Evolutionary conservation across 495 filamentous ascomycete species (phyloP).

Genomic region (Echria macrotheca): DNA sequence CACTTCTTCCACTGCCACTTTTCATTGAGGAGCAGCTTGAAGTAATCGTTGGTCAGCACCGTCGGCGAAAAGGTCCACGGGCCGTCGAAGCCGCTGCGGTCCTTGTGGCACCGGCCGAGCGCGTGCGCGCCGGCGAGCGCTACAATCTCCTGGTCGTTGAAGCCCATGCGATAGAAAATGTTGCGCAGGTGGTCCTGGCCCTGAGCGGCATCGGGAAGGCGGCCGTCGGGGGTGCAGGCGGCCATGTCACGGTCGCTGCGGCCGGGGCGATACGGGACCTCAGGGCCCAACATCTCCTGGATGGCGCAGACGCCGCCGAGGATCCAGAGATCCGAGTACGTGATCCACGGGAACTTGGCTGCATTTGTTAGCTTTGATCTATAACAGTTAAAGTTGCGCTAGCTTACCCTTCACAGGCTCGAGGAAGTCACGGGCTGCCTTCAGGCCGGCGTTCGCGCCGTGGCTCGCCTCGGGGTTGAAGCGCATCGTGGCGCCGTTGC

Average conservation of each 20-base stretch:
- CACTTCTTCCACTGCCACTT: slow-evolving; percentile 93
- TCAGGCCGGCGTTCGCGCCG: slow-evolving; percentile 90
- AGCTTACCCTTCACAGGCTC: slow-evolving; percentile 77
- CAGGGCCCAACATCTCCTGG: slow-evolving; percentile 91
- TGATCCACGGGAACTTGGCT: slow-evolving; percentile 90
- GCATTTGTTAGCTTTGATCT: slow-evolving; percentile 31
- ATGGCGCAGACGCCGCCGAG: slow-evolving; percentile 78
- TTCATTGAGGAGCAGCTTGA: slow-evolving; percentile 77
- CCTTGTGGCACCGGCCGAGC: slow-evolving; percentile 83
- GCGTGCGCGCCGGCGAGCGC: slow-evolving; percentile 88
- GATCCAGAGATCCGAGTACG: slow-evolving; percentile 95
- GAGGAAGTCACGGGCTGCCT: slow-evolving; percentile 83
- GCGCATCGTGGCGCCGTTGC: slow-evolving; percentile 97
- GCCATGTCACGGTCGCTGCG: slow-evolving; percentile 76
- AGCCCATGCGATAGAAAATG: slow-evolving; percentile 97
- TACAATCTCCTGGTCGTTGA: slow-evolving; percentile 95
- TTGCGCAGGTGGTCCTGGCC: slow-evolving; percentile 76
- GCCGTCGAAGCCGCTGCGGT: slow-evolving; percentile 83
- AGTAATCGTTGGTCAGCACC: slow-evolving; percentile 92
- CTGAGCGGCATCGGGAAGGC: slow-evolving; percentile 85
- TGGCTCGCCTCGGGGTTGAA: slow-evolving; percentile 89
- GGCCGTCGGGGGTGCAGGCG: slow-evolving; percentile 90
- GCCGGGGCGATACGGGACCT: slow-evolving; percentile 85
- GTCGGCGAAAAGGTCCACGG: slow-evolving; percentile 98
- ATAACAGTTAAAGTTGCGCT: not conserved